Percentiles rank a stretch among this genome's conserved stretches.
Evolutionary conservation across 495 filamentous ascomycete species (phyloP).

Genomic region (Talaromyces adpressus): DNA sequence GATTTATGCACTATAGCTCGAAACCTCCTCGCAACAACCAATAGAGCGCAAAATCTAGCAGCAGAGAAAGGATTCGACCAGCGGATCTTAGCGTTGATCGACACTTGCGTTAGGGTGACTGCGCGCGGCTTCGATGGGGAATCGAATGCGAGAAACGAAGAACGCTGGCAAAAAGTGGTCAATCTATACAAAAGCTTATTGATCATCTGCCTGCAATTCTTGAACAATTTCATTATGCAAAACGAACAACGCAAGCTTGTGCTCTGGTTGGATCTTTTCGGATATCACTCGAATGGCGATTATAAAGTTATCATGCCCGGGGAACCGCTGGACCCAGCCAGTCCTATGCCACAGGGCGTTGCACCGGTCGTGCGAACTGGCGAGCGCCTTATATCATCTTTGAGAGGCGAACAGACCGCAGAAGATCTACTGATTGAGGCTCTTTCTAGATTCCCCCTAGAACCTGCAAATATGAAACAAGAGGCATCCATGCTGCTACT

Average conservation of each 20-base stretch:
- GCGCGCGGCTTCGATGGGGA: conserved; percentile 87
- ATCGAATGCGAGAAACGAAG: conserved; percentile 53
- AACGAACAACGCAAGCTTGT: conserved; percentile 88
- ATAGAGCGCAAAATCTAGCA: conserved; percentile 80
- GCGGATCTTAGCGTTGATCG: conserved; percentile 74
- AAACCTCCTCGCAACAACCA: conserved; percentile 76
- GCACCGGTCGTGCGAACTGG: conserved; percentile 39
- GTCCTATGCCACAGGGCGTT: conserved; percentile 29
- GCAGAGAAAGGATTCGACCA: conserved; percentile 72
- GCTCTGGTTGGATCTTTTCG: conserved; percentile 83
- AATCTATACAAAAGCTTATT: conserved; percentile 78
- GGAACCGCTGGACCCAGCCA: conserved; percentile 33
- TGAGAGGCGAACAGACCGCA: conserved; percentile 39
- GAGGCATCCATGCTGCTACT: conserved; percentile 44
- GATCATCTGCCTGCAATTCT: conserved; percentile 81
- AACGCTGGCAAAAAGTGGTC: conserved; percentile 67
- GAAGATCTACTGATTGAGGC: conserved; percentile 41
- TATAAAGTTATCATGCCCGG: conserved; percentile 44
- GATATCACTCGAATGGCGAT: conserved; percentile 50
- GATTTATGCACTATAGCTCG: conserved; percentile 77
- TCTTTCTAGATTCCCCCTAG: conserved; percentile 39
- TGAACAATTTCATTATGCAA: conserved; percentile 86
- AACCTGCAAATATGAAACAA: conserved; percentile 42
- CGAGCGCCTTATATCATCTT: conserved; percentile 39
- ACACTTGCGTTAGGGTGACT: conserved; percentile 78